Evolutionary conservation across 805 yeast genomes (phyloP), one percentile per base, ranked within the genome.

Genomic region (Candida stauntonica): DNA sequence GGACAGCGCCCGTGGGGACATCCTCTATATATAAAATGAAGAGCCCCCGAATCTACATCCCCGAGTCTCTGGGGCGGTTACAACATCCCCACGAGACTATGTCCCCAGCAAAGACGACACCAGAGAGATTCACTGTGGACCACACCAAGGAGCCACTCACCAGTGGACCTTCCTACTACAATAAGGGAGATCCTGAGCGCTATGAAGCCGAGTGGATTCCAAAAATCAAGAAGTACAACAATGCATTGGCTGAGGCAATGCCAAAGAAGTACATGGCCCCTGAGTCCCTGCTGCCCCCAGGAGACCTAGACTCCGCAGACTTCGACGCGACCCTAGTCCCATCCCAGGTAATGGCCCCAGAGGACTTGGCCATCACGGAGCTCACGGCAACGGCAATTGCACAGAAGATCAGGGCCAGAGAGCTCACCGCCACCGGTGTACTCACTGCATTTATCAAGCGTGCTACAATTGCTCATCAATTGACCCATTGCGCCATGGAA

Each of bases 391-490:
- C 40, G 4, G 44, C 41, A 21, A 41, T 55, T n/a, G 52, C 51
- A 8, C 7, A 30, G 3, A 50, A 42, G 33, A 47, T 53, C 28
- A 38, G 39, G 17, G 12, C 9, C 5, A 44, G 37, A 23, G 50
- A 50, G 18, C 33, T 52, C 14, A 44, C 57, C 9, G 50, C 59
- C 20, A 47, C 46, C 6, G 38, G 49, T 20, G 40, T 37, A 4
- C 26, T 51, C 21, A 34, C 37, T 4, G 58, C 59, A 1, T 55
- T 55, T 36, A 43, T 48, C 41, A 50, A 67, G 75, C 46, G 72
- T 64, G 81, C 88, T 3, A 68, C 78, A 14, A 66, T 76, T 38
- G 77, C 81, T 3, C 86, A 85, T 44, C 78, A 76, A 48, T 70
- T 77, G 51, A 75, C 81, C 42, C 73, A 77, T 45, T 71, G 77